Base-by-base conservation (phyloP, 169 alveolate genomes). In the Plasmodium inui region DNA sequence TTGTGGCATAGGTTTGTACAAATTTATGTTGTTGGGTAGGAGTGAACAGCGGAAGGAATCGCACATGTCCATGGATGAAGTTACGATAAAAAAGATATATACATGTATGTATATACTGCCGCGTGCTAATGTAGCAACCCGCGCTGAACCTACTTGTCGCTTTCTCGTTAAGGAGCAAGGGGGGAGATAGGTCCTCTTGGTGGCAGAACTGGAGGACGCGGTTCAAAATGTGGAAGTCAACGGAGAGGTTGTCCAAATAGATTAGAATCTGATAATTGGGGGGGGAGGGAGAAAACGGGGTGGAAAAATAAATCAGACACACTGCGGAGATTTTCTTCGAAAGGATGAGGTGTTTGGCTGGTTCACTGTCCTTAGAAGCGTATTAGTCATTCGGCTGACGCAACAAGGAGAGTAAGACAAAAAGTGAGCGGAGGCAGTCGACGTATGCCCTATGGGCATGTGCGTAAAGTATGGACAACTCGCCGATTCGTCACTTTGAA, bases 161-260 rank as follows among this genome's bases (percentile, higher is more conserved):
- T n/a, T 46, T 41, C 50, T 89, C 72, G 37, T 44, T 32, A 19
- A 57, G 26, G 46, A 89, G 73, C 17, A 46, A 89, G 34, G 71
- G 61, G 46, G 89, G 71, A 10, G 17, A 57, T 26, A 79, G n/a
- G 46, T 89, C 34, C 41, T 26, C 39, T 19, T 73, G 41, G 3
- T 2, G 30, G 50, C 28, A 79, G 32, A 89, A 89, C 2, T 67
- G 84, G 4, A 89, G 19, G 17, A 79, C 73, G 53, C n/a, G 50
- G 74, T 67, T 79, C 32, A 89, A 79, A 22, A 89, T 78, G 32
- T 89, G 90, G 72, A 89, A 89, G 53, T 89, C 94, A 19, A 67
- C 72, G 70, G 84, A 61, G 37, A 89, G 83, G 22, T 79, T 67
- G 26, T 89, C 81, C 76, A 89, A 14, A 44, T 79, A 89, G 8